These are phyloP conservation scores for Hordeum pubiflorum DNA, from an alignment of 202 grass and related monocot genomes.

Conservation along the genomic window DNA sequence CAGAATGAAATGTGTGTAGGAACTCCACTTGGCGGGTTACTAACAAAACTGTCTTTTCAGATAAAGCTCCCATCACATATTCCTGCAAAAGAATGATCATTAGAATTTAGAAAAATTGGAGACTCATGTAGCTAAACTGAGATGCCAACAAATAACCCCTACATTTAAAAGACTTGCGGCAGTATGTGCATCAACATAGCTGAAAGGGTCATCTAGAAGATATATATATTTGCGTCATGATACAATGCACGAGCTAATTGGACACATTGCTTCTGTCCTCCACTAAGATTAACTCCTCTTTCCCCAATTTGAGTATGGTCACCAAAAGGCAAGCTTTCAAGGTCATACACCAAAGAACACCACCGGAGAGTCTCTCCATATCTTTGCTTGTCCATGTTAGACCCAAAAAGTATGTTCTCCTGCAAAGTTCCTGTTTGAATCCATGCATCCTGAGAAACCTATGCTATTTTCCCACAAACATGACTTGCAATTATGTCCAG, in stretches of 20 bases:
- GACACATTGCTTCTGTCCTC: constrained; percentile 8
- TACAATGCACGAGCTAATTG: not conserved
- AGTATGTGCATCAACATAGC: not conserved
- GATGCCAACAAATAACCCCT: not conserved
- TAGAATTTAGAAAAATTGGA: not conserved
- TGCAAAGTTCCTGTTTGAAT: not conserved
- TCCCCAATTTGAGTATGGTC: constrained; percentile 7
- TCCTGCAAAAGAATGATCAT: not conserved
- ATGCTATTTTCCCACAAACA: not conserved
- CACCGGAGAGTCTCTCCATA: not conserved
- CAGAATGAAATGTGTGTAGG: constrained; percentile 51
- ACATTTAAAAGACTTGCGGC: not conserved
- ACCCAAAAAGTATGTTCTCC: constrained; percentile 8
- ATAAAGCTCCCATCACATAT: not conserved
- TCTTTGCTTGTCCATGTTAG: not conserved
- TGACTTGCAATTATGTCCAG: not conserved
- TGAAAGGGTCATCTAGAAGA: not conserved
- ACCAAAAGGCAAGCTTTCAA: not conserved
- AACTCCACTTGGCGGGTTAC: constrained; percentile 68
- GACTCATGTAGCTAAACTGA: not conserved
- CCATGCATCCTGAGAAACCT: not conserved
- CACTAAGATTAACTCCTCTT: constrained; percentile 4
- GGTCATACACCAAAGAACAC: not conserved
- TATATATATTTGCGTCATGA: not conserved
- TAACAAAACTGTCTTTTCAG: constrained; percentile 25